Base-by-base conservation (phyloP, 495 filamentous ascomycete genomes). In the Beverwykella pulmonaria region DNA sequence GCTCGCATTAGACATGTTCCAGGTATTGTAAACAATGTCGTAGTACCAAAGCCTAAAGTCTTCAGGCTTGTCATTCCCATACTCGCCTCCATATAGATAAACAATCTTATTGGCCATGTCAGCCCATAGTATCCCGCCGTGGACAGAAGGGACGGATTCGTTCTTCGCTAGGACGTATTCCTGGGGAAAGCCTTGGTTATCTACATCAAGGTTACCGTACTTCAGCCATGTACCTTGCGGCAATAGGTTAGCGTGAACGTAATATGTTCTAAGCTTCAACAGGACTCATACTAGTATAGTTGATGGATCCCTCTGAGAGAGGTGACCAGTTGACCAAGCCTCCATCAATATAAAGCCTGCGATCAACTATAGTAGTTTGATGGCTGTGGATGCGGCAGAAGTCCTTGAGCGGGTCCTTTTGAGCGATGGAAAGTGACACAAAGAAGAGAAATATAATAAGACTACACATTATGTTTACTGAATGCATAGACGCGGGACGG, bases 1-100 rank as follows among this genome's bases (percentile, higher is more conserved):
- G 26, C 49, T 60, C n/a, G 44, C 26, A 2, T 49, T 59, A 20
- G 71, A 65, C 71, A 75, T 20, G 29, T 64, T 61, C 81, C 81
- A 83, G 22, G 73, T 68, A 61, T 81, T 73, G 57, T 77, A 73
- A 49, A 80, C 48, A 29, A 75, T 71, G 60, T 83, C 81, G 63
- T 78, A 83, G 0, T 73, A 73, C 65, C 75, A 79, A 1, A 82
- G 66, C 12, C 58, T 71, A 22, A 78, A 78, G 20, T 65, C 50
- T 23, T 71, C 64, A 3, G 80, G 76, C 0, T 73, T 64, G 0
- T 71, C 65, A 50, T 71, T 74, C 1, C 74, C 32, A 59, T 76
- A 79, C 54, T 84, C 80, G n/a, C 83, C 83, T n/a, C 83, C 83
- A 68, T 78, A 84, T 2, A 79, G 72, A 63, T 81, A 85, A 22